Evolutionary conservation across 306 rosid species (phyloP), one percentile per base, ranked within the genome.

Genomic region (Vigna reflexopilosa): DNA sequence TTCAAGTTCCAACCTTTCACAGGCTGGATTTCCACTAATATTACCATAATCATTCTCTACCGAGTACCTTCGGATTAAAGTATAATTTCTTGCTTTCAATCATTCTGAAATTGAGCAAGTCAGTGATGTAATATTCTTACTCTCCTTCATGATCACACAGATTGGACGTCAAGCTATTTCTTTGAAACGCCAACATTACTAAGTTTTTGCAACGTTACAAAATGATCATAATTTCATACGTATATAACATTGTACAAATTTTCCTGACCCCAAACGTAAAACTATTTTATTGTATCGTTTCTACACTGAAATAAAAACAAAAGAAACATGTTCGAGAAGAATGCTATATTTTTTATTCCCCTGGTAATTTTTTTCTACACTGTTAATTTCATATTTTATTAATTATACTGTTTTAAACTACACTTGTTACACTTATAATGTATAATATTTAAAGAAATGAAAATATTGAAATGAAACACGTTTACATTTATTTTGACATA

Each of bases 11-110:
- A 62, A 62, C 68, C 4, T 32, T 34, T 15, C 44, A 69, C 73
- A 76, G 59, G 69, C 52, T 76, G 81, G 81, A 71, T 77, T 76
- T 70, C 78, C 85, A 76, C 80, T 49, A 38, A 56, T 49, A 8
- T 40, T 36, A 58, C 67, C 30, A 51, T 36, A 48, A 75, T 67
- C 73, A 57, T 63, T 36, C 19, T 73, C 10, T 72, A 52, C 15
- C 61, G 52, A 20, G 15, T 76, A 14, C 36, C 81, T 76, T 82
- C 10, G 67, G 52, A 32, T 15, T 69, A 20, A 82, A 70, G 77
- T 73, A 26, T 26, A 61, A 55, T 24, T 69, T 62, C 57, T 72
- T 52, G 22, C 12, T 34, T 24, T 40, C 10, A 72, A 40, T 71
- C 51, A 76, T 32, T 45, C 55, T 11, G 51, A 48, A 54, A 40